Base-by-base conservation (phyloP, 345 rosid genomes). In the Trapa bicornis region DNA sequence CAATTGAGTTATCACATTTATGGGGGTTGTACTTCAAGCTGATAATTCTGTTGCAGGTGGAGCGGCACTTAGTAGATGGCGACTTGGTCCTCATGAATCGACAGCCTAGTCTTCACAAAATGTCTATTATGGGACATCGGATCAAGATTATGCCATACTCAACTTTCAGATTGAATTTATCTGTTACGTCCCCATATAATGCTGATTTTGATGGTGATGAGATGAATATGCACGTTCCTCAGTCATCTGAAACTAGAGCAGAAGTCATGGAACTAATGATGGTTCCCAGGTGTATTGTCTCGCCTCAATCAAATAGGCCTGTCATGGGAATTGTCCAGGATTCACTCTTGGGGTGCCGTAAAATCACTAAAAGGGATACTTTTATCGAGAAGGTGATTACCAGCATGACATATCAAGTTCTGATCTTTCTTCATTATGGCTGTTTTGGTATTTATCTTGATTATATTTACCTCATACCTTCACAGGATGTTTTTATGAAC, bases 201-300 rank as follows among this genome's bases (percentile, higher is more conserved):
- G 98, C 97, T 79, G 98, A 90, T 80, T 93, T 93, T 84, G 98
- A 93, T 75, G 98, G 98, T 68, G 98, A 93, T 85, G 98, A 93
- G 84, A 93, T 93, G 98, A 93, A 93, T 70, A 93, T 93, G 98
- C 98, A 90, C 64, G 97, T 90, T 37, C 98, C 98, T 41, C 98
- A 93, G 64, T 93, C 92, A 73, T 93, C 84, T 61, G 97, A 91
- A 85, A 88, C 99, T 62, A 82, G 97, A 81, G 99, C 99, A 2
- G 99, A 93, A 77, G 99, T 93, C 5, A 69, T 88, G 74, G 99
- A 93, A 81, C 84, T 93, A 69, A 93, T 93, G 99, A 90, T 93
- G 99, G 99, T 93, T 70, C 99, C 99, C 16, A 93, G 91, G 74
- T 91, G 99, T 76, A 91, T 93, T 63, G 99, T 93, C 35, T 90